A percentile compares a stretch with the other conserved stretches of the same genome.
These are phyloP conservation scores for Coemansia guatemalensis DNA, from an alignment of 192 early-diverging fungal genomes.

Conservation along the genomic window DNA sequence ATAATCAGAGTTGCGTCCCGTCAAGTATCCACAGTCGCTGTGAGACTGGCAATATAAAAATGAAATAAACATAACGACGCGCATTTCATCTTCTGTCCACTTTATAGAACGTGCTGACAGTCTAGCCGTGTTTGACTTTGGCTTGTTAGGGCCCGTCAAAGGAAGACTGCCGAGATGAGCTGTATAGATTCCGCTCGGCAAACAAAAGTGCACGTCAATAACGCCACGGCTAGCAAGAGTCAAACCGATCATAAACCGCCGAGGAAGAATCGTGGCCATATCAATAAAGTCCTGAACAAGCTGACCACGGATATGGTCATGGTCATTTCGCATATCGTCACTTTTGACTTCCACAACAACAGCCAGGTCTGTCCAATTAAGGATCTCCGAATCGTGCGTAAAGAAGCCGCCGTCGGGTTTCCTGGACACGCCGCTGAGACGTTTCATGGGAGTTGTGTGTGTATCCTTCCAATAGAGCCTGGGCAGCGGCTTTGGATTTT, in stretches of 20 bases:
- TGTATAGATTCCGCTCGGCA: neutral
- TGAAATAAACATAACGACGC: neutral
- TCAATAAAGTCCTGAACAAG: constrained; percentile 1
- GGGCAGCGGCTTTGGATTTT: too few relatives aligned
- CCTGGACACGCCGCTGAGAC: too few relatives aligned
- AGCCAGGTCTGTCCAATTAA: neutral
- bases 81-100: neutral
- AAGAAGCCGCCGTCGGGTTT: neutral
- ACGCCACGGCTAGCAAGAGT: neutral
- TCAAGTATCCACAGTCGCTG: neutral
- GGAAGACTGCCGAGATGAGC: neutral
- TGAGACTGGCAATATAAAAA: neutral
- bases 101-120: too few relatives aligned
- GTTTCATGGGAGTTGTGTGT: neutral
- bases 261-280: neutral
- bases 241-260: constrained; percentile 6
- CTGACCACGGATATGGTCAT: neutral
- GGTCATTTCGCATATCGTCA: neutral
- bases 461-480: constrained; percentile 1
- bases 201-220: neutral
- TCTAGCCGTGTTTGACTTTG: neutral
- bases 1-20: neutral
- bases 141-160: neutral
- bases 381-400: neutral
- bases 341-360: constrained; percentile 6